Evolutionary conservation across 805 yeast genomes (phyloP), one percentile per base, ranked within the genome.

Genomic region (Nakazawaea siamensis): DNA sequence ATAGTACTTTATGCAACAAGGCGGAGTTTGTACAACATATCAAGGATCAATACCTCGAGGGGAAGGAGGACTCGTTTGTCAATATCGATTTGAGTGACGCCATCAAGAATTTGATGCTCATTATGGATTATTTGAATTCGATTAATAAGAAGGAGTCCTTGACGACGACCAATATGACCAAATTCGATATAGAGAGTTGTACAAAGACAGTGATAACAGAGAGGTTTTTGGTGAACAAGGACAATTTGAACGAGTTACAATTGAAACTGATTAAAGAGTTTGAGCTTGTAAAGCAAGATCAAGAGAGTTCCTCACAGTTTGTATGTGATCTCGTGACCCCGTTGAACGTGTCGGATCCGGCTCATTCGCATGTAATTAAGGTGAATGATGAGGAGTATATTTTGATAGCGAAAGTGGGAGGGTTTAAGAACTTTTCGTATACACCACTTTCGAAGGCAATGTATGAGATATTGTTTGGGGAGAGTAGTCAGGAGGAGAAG

Each of bases 1-100:
- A 73, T 47, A 62, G 64, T 35, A 45, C 46, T 5, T 57, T 51
- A 33, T 38, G 42, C 11, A 49, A 54, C 36, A 58, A 58, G 33
- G 48, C 50, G 29, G 58, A 54, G 29, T 45, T 58, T 9, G 50
- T 58, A 5, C 49, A 54, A 34, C 57, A 55, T 39, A 55, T 59
- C 24, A 48, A 47, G 8, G 26, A 42, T 2, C 50, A 48, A 14
- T 56, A 46, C 26, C 39, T 59, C 12, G 42, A 47, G 12, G 52
- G 49, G 7, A 67, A 71, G 38, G 64, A 66, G 1, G 63, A 66
- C 19, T 73, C 85, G 0, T 83, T 84, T 46, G 66, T 73, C 18
- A 65, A 73, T 43, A 57, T 75, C 16, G 80, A 79, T 49, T 58
- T 83, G 24, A 66, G 78, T 12, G 70, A 72, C 11, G 63, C 75